Evolutionary conservation across 1,284 basidiomycete genomes (phyloP).

Genomic region (Meripilus lineatus): DNA sequence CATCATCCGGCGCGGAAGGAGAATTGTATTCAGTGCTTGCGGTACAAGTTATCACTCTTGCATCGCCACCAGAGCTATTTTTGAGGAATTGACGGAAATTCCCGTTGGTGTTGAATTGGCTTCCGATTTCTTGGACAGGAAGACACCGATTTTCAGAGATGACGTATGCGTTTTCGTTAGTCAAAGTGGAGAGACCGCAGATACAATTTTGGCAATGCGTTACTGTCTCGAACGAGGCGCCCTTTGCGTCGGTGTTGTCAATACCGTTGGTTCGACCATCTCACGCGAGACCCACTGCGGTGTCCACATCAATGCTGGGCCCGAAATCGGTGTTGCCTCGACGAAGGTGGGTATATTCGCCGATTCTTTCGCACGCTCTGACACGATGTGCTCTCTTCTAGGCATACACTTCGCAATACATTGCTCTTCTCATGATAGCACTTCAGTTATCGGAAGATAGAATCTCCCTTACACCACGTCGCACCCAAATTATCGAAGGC

Average conservation of each 20-base stretch:
- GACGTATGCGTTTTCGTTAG: constrained; percentile 97
- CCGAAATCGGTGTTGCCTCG: constrained; percentile 99
- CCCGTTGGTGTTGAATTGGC: constrained; percentile 97
- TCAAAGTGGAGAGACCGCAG: constrained; percentile 98
- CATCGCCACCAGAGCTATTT: constrained; percentile 96
- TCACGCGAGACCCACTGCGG: constrained; percentile 99
- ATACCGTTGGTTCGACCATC: constrained; percentile 97
- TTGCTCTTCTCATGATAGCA: constrained; percentile 97
- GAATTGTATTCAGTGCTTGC: constrained; percentile 97
- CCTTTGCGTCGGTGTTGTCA: constrained; percentile 95
- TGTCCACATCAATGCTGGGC: constrained; percentile 99
- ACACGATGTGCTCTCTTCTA: constrained; percentile 25
- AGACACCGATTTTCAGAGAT: constrained; percentile 99
- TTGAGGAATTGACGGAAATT: constrained; percentile 99
- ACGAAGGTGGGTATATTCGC: constrained; percentile 70
- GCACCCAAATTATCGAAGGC: constrained; percentile 92
- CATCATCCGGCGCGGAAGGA: constrained; percentile 91
- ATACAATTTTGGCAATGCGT: constrained; percentile 93
- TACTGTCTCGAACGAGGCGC: constrained; percentile 98
- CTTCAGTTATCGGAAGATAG: constrained; percentile 97
- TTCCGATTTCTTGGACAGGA: constrained; percentile 97
- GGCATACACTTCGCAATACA: constrained; percentile 99
- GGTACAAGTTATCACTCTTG: constrained; percentile 98
- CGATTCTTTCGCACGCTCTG: neutral
- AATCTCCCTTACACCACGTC: constrained; percentile 86